Percentiles rank a stretch among this genome's conserved stretches.
These are phyloP conservation scores for Erodium chrysanthum DNA, from an alignment of 441 rosid genomes.

Conservation along the genomic window DNA sequence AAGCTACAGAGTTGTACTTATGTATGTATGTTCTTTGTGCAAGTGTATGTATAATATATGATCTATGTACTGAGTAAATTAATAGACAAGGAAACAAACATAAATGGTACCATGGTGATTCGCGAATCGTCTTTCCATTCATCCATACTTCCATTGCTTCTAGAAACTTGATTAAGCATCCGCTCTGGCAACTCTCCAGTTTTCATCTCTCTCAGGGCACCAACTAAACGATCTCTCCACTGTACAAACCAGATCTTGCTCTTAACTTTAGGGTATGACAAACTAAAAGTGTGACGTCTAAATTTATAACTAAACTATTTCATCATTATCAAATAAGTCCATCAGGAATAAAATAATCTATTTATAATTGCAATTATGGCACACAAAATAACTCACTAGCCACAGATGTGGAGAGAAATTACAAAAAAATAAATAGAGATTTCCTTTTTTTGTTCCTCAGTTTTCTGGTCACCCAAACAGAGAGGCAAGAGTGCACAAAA, in stretches of 20 bases:
- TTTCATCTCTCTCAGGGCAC: constrained; percentile 69
- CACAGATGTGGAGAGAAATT: no score
- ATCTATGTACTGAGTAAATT: constrained; percentile 8
- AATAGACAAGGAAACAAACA: constrained; percentile 23
- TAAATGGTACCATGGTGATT: constrained; percentile 35
- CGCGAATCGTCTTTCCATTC: constrained; percentile 40
- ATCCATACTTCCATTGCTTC: constrained; percentile 43
- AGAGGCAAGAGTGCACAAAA: no score
- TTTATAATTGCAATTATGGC: no score
- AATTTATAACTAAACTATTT: not conserved
- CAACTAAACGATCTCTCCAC: constrained; percentile 89
- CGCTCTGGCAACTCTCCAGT: constrained; percentile 46
- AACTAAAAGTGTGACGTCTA: not conserved
- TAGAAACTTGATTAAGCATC: constrained; percentile 33
- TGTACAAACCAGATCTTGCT: constrained; percentile 26
- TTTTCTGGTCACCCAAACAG: no score
- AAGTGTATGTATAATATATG: constrained; percentile 5
- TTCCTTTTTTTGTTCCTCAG: no score
- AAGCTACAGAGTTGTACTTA: constrained; percentile 16
- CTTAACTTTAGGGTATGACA: not conserved
- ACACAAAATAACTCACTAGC: no score
- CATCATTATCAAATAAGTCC: no score
- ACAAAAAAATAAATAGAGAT: no score
- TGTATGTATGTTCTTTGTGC: constrained; percentile 8
- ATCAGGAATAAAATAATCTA: no score